Percentiles rank a stretch among this genome's conserved stretches.
phyloP scores from a whole-genome alignment of 2,329 filamentous ascomycete genomes.

The Lasiodiplodia theobromae region DNA sequence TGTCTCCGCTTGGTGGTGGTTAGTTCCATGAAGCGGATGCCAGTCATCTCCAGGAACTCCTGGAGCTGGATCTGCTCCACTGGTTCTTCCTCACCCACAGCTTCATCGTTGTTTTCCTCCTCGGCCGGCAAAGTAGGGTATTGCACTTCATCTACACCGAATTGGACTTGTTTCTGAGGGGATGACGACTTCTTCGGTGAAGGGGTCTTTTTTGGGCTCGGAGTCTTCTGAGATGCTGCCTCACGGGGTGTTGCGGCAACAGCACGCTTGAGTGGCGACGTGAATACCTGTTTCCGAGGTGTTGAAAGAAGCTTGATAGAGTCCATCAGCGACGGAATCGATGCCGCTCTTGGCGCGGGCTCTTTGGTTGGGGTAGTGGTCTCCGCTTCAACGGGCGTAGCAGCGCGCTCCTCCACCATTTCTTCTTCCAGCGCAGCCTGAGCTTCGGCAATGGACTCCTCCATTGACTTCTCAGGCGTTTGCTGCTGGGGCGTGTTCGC shows the following conservation, averaged over 20 bases:
- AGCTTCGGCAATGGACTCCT: background rate
- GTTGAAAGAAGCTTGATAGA: conserved; percentile 58
- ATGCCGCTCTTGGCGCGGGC: conserved; percentile 38
- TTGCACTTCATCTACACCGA: conserved; percentile 33
- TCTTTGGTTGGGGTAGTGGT: background rate
- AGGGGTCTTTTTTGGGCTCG: conserved; percentile 51
- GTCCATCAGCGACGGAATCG: conserved; percentile 45
- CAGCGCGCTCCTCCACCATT: background rate
- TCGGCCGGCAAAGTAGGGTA: conserved; percentile 37
- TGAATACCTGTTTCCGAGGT: conserved; percentile 54
- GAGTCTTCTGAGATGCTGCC: conserved; percentile 46
- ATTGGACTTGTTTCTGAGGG: conserved; percentile 39
- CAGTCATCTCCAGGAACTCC: conserved; percentile 93
- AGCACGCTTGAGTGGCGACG: conserved; percentile 52
- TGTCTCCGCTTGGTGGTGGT: conserved; percentile 86
- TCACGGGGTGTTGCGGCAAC: conserved; percentile 29
- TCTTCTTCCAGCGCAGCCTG: conserved; percentile 2
- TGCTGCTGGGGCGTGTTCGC: background rate
- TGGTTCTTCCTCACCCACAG: conserved; percentile 36
- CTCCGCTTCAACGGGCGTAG: background rate
- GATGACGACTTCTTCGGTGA: conserved; percentile 42
- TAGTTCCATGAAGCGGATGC: conserved; percentile 97
- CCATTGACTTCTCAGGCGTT: background rate
- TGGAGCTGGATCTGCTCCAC: conserved; percentile 77
- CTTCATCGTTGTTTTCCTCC: conserved; percentile 53